These are phyloP conservation scores for Achaetomiella virescens DNA, from an alignment of 495 filamentous ascomycete genomes.

Conservation along the genomic window DNA sequence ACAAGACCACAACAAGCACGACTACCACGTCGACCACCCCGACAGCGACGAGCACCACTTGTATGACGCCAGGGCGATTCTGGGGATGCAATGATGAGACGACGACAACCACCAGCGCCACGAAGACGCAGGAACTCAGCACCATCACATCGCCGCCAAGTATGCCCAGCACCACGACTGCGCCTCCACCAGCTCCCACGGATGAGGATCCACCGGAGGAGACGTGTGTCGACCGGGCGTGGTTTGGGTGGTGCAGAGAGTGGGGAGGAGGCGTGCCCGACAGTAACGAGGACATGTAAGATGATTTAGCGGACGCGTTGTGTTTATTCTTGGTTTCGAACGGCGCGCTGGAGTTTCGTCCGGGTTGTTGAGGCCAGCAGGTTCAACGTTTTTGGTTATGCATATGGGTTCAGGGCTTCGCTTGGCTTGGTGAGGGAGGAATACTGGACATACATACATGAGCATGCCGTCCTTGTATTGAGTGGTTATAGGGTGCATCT, in stretches of 20 bases:
- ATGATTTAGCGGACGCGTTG: background rate
- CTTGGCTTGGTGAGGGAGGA: background rate
- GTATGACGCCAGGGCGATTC: slow-evolving; percentile 49
- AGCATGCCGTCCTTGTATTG: too few species aligned
- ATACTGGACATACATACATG: too few species aligned
- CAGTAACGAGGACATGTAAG: slow-evolving; percentile 21
- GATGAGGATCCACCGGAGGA: slow-evolving; percentile 18
- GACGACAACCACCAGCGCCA: slow-evolving; percentile 23
- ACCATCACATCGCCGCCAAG: slow-evolving; percentile 35
- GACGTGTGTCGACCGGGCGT: slow-evolving; percentile 32
- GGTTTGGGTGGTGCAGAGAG: slow-evolving; percentile 40
- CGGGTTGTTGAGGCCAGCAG: background rate
- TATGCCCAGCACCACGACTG: slow-evolving; percentile 16
- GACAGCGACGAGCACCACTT: slow-evolving; percentile 36
- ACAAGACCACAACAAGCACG: slow-evolving; percentile 36
- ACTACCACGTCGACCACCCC: slow-evolving; percentile 23
- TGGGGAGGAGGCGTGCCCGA: slow-evolving; percentile 19
- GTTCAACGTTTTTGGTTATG: background rate
- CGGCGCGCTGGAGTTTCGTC: slow-evolving; percentile 7
- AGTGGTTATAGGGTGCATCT: too few species aligned
- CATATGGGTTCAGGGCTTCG: background rate
- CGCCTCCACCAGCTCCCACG: slow-evolving; percentile 21
- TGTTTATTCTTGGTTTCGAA: slow-evolving; percentile 5
- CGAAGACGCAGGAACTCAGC: slow-evolving; percentile 25
- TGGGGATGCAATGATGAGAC: slow-evolving; percentile 51